Base-by-base conservation (phyloP, 2,329 filamentous ascomycete genomes). In the Verticillium nubilum region DNA sequence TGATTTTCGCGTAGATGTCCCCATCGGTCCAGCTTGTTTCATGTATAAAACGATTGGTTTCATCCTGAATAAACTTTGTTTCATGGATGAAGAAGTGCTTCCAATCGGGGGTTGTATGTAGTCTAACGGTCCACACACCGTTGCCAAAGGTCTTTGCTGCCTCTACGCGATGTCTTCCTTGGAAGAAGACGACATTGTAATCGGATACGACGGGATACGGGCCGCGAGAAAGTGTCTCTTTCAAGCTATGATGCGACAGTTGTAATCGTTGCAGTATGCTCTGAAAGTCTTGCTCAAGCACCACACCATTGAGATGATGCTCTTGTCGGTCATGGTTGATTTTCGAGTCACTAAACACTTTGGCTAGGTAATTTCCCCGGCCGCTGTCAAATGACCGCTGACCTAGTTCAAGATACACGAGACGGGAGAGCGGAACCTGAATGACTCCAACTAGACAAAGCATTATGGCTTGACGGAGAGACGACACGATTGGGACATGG, bases 131-230 rank as follows among this genome's bases (percentile, higher is more conserved):
- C 57, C 29, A 58, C 5, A 58, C 1, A 33, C 19, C 50, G 28
- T 54, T 23, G 33, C 31, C 31, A n/a, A 28, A 54, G 23, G 47
- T 54, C 42, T 42, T 58, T 12, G 57, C 57, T 27, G 55, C 55
- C 26, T 57, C 55, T n/a, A 57, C n/a, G 25, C 55, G 55, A 47
- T 57, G 55, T 27, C 57, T 33, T 35, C 57, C 50, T 35, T 58
- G 47, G 31, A 58, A 25, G 35, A 54, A 58, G 13, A 54, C 25
- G 23, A 58, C 28, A 26, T 54, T 54, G 23, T 58, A 27, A 50
- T 42, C 25, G 33, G 13, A 37, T 10, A 58, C 57, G 35, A 35
- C 28, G 27, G 57, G 57, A n/a, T 58, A 58, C 33, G 47, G 57
- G 31, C 57, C 29, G 26, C 26, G 28, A 6, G 50, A 35, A 17